Evolutionary conservation across 2,329 filamentous ascomycete genomes (phyloP).

Genomic region (Cercospora sesami): DNA sequence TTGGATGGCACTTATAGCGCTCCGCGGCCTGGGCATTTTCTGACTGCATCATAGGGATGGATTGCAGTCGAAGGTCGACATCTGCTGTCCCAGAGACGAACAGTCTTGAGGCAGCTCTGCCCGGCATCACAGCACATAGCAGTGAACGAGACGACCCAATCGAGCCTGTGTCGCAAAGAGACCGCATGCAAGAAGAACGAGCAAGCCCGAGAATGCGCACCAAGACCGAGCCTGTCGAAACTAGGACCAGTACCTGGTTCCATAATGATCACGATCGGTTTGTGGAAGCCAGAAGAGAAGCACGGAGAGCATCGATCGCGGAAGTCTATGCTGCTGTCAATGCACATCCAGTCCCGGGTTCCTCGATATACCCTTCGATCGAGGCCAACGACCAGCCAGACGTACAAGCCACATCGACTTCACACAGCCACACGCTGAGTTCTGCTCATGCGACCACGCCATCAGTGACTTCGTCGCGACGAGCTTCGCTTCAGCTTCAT

Average conservation of each 20-base stretch:
- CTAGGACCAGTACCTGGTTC: neutral
- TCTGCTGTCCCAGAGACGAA: neutral
- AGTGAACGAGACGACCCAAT: neutral
- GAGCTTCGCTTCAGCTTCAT: neutral
- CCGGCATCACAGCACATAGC: neutral
- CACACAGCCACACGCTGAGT: neutral
- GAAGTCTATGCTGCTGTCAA: conserved; percentile 2
- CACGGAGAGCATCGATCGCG: conserved; percentile 8
- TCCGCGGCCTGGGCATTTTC: conserved; percentile 9
- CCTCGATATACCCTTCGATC: conserved; percentile 12
- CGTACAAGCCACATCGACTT: neutral
- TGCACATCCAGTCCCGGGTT: conserved; percentile 4
- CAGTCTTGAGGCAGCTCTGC: neutral
- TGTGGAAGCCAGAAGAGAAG: neutral
- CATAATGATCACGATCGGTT: conserved; percentile 8
- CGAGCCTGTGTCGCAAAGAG: neutral
- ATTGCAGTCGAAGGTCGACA: conserved; percentile 4
- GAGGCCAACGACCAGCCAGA: neutral
- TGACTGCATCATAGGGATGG: conserved; percentile 2
- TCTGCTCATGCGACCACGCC: neutral
- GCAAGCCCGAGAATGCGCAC: conserved; percentile 7
- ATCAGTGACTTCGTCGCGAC: neutral
- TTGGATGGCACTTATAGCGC: neutral
- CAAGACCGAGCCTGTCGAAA: neutral
- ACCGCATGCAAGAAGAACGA: neutral